phyloP scores from a whole-genome alignment of 495 filamentous ascomycete species.

The Hypoxylon fuscum region DNA sequence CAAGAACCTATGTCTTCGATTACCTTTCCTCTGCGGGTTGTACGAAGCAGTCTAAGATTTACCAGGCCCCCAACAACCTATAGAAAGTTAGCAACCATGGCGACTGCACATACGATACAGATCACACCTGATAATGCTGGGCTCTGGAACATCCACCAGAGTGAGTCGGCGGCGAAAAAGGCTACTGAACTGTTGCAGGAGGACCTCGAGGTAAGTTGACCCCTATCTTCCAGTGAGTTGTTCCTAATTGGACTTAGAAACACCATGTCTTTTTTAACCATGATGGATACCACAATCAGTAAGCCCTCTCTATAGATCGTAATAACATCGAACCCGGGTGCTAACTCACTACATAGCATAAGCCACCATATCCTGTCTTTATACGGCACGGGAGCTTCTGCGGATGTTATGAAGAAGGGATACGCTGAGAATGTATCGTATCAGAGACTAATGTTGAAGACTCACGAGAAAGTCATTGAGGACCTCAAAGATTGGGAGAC shows the following conservation, averaged over 20 bases:
- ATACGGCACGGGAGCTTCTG: slow-evolving; percentile 74
- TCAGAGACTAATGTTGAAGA: slow-evolving; percentile 61
- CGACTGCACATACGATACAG: slow-evolving; percentile 69
- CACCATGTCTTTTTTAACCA: slow-evolving; percentile 84
- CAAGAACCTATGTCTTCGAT: slow-evolving; percentile 2
- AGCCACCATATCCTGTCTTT: slow-evolving; percentile 78
- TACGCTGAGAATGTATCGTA: slow-evolving; percentile 69
- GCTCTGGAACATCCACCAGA: slow-evolving; percentile 62
- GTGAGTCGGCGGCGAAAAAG: slow-evolving; percentile 65
- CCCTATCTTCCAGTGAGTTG: not conserved
- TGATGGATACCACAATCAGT: slow-evolving; percentile 72
- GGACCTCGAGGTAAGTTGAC: slow-evolving; percentile 65
- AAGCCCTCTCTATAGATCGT: slow-evolving; percentile 11
- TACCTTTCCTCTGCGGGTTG: not conserved
- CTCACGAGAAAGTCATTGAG: slow-evolving; percentile 55
- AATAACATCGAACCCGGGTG: slow-evolving; percentile 41
- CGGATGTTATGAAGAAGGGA: slow-evolving; percentile 62
- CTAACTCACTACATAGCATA: slow-evolving; percentile 59
- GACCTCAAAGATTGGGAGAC: slow-evolving; percentile 61
- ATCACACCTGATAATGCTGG: slow-evolving; percentile 66
- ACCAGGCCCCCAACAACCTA: not conserved
- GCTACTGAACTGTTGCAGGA: slow-evolving; percentile 74
- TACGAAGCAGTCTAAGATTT: slow-evolving; percentile 9
- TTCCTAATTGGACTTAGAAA: slow-evolving; percentile 44
- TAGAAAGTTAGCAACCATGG: slow-evolving; percentile 58